phyloP scores from a whole-genome alignment of 345 rosid species.

The Excoecaria cochinchinensis region DNA sequence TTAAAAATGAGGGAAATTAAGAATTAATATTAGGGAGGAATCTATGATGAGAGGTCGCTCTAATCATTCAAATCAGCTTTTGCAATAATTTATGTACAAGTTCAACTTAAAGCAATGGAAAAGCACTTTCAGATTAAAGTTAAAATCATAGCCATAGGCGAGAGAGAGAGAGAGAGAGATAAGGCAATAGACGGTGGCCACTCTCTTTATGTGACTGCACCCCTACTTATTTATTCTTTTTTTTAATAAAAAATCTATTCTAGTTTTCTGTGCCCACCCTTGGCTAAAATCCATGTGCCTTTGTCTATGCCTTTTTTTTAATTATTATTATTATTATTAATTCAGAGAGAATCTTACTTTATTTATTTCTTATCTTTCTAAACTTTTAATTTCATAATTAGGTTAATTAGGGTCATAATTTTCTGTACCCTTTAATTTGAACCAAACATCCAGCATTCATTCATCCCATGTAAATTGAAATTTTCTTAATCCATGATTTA shows the following conservation, averaged over 20 bases:
- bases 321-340: not conserved
- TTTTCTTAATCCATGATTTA: not conserved
- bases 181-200: not conserved
- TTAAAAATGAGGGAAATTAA: no score
- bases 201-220: slow-evolving; percentile 12
- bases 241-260: slow-evolving; percentile 1
- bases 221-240: not conserved
- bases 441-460: slow-evolving; percentile 8
- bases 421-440: slow-evolving; percentile 34
- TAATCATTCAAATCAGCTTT: no score
- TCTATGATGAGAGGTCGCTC: no score
- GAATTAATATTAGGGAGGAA: no score
- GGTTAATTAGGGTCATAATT: slow-evolving; percentile 9
- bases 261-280: slow-evolving; percentile 45
- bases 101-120: slow-evolving; percentile 23
- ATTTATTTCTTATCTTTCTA: not conserved
- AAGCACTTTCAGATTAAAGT: slow-evolving; percentile 27
- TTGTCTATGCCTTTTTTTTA: slow-evolving; percentile 21
- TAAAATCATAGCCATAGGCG: slow-evolving; percentile 5
- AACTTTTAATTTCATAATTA: not conserved
- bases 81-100: no score
- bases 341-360: slow-evolving; percentile 36
- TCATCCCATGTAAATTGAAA: not conserved
- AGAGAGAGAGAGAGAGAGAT: not conserved
- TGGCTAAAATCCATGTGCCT: slow-evolving; percentile 35